A percentile compares a stretch with the other conserved stretches of the same genome.
Conservation (phyloP, 192 early-diverging fungal species). For the Geranomyces variabilis region DNA sequence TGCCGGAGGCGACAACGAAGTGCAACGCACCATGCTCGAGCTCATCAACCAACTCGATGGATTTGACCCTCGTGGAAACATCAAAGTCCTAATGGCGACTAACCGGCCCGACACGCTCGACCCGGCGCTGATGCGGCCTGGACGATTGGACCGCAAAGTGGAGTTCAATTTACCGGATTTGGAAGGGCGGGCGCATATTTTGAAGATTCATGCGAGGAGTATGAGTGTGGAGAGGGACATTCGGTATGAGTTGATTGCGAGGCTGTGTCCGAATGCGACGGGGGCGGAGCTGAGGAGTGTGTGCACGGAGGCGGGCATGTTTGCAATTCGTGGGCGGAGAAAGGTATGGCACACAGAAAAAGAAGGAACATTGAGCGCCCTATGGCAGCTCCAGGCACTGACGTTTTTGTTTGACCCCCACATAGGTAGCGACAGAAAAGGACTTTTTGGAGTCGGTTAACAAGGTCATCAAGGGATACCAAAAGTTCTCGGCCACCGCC, state of each 20-base stretch:
- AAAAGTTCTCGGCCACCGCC: slow-evolving; percentile 97
- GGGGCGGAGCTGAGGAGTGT: slow-evolving; percentile 91
- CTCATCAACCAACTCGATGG: slow-evolving; percentile 99
- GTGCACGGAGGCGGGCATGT: slow-evolving; percentile 99
- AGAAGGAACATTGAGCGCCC: background rate
- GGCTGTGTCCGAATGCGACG: slow-evolving; percentile 98
- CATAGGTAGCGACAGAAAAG: slow-evolving; percentile 95
- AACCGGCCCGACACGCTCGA: slow-evolving; percentile 95
- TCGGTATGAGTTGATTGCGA: slow-evolving; percentile 96
- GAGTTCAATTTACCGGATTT: slow-evolving; percentile 97
- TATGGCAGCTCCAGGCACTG: background rate
- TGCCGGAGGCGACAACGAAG: slow-evolving; percentile 98
- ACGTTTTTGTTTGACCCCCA: background rate
- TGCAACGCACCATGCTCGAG: slow-evolving; percentile 99
- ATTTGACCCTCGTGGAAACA: slow-evolving; percentile 99
- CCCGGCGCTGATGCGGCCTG: slow-evolving; percentile 95
- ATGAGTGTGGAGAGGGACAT: slow-evolving; percentile 99
- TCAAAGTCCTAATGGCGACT: slow-evolving; percentile 99
- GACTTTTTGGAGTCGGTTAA: slow-evolving; percentile 99
- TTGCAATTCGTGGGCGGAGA: slow-evolving; percentile 90
- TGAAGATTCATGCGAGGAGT: slow-evolving; percentile 97
- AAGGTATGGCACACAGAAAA: slow-evolving; percentile 13
- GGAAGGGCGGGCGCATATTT: slow-evolving; percentile 95
- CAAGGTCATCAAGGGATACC: slow-evolving; percentile 99
- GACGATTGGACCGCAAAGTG: slow-evolving; percentile 97